phyloP scores from a whole-genome alignment of 768 basidiomycete species.

The Sistotremastrum suecicum region DNA sequence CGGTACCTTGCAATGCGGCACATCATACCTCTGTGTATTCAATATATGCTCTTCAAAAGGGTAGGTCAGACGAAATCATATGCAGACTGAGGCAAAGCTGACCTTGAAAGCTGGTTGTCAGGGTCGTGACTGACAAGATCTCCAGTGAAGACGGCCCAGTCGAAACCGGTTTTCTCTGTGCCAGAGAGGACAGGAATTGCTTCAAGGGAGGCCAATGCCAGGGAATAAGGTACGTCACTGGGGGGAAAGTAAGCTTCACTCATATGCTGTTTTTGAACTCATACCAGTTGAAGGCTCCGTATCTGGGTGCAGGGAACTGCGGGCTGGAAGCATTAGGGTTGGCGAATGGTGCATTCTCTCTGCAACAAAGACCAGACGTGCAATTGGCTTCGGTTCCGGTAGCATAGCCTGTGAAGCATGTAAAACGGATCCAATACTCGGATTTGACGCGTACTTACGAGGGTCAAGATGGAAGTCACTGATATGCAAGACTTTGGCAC shows the following conservation, averaged over 20 bases:
- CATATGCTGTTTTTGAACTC: conserved; percentile 1
- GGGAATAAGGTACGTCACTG: conserved; percentile 51
- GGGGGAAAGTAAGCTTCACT: conserved; percentile 6
- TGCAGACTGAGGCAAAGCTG: conserved; percentile 7
- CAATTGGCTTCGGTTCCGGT: conserved; percentile 65
- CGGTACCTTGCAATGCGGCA: background rate
- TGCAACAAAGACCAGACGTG: conserved; percentile 51
- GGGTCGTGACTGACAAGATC: conserved; percentile 64
- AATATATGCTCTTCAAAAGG: conserved; percentile 32
- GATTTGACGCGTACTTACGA: conserved; percentile 23
- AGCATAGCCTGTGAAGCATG: conserved; percentile 35
- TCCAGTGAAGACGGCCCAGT: conserved; percentile 56
- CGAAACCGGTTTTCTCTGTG: conserved; percentile 46
- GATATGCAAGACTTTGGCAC: conserved; percentile 61
- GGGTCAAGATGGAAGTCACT: conserved; percentile 70
- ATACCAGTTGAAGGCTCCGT: conserved; percentile 48
- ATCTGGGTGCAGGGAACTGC: conserved; percentile 50
- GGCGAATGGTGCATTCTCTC: conserved; percentile 22
- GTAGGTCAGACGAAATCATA: background rate
- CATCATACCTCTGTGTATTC: conserved; percentile 46
- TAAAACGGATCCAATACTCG: background rate
- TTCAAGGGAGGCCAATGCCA: conserved; percentile 44
- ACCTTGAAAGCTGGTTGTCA: conserved; percentile 49
- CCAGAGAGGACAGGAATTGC: conserved; percentile 54
- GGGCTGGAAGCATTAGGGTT: conserved; percentile 36